Base-by-base conservation (phyloP, 169 alveolate species). In the Blepharisma undulans region DNA sequence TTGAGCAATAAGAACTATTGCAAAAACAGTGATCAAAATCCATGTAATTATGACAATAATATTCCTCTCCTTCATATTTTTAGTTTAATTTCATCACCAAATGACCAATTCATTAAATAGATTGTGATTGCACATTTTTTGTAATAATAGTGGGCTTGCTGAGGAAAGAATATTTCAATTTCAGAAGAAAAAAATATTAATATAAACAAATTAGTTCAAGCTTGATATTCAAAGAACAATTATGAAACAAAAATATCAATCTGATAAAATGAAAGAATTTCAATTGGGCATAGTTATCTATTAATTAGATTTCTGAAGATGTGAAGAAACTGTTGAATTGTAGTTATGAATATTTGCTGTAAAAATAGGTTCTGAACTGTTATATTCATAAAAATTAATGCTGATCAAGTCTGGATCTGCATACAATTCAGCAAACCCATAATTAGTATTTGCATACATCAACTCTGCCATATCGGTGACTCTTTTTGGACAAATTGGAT, bases 401-500 rank as follows among this genome's bases (percentile, higher is more conserved):
- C 34, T 25, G 29, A 78, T 78, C 12, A 29, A 7, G 6, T 21
- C 18, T 7, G 72, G 89, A 30, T 82, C 89, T 0, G 36, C 25
- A 30, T 82, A 48, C 8, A 82, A 3, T n/a, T 82, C 89, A 6
- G 22, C 22, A 59, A 82, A 82, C 7, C 89, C 89, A 30, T 82
- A 82, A 22, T 59, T 78, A 7, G 33, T 22, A 16, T 27, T 59
- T 18, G 27, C 80, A 59, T 22, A 82, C n/a, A 48, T 36, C 27
- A 82, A 22, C 18, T 82, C 77, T 21, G 89, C 89, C 89, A 82
- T 82, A 6, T 25, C 22, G 6, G 89, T 82, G 0, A 60, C 77
- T 32, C 76, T 82, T 18, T 82, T 33, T 34, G 77, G 77, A 10
- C 89, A 82, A 19, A 22, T 22, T 21, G 32, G 2, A 74, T 82